Base-by-base conservation (phyloP, 331 rosid genomes). In the Acacia concinna region DNA sequence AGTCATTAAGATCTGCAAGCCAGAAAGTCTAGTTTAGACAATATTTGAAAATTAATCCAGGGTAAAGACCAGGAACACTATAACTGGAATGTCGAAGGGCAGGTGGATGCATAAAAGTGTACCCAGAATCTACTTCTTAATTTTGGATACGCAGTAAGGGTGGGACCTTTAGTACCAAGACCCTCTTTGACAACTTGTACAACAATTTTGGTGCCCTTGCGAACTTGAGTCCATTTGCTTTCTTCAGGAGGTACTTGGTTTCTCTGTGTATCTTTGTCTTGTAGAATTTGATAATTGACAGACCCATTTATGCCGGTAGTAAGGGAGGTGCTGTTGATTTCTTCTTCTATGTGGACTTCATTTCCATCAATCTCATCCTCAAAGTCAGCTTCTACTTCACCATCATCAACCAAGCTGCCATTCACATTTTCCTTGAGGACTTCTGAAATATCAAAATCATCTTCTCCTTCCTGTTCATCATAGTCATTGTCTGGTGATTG, bases 171-270 rank as follows among this genome's bases (percentile, higher is more conserved):
- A 32, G 96, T 81, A 81, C 99, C 99, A 71, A 93, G 83, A 66
- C 96, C 99, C 87, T 91, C 98, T 88, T 96, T 96, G 83, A 90
- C 94, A 84, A 96, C 99, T 87, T 96, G 99, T 68, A 96, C 99
- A 78, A 96, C 72, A 66, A 91, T 81, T 89, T 96, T 96, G 81
- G 99, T 93, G 73, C 99, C 94, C 84, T 90, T 89, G 79, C 90
- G 86, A 86, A 93, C 99, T 83, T 71, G 82, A 76, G 41, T 75
- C 99, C 99, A 96, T 81, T 90, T 93, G 40, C 82, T 91, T 82
- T 84, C 91, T 68, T 83, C 79, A 25, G 84, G 49, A 34, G 79
- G 43, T n/a, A 25, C 14, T 54, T 63, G 82, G 41, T 72, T 72
- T 76, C 76, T 87, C 84, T 82, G 87, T 76, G 70, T 84, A 80